Percentiles rank a stretch among this genome's conserved stretches.
These are phyloP conservation scores for Kokia cookei DNA, from an alignment of 441 rosid genomes.

Conservation along the genomic window DNA sequence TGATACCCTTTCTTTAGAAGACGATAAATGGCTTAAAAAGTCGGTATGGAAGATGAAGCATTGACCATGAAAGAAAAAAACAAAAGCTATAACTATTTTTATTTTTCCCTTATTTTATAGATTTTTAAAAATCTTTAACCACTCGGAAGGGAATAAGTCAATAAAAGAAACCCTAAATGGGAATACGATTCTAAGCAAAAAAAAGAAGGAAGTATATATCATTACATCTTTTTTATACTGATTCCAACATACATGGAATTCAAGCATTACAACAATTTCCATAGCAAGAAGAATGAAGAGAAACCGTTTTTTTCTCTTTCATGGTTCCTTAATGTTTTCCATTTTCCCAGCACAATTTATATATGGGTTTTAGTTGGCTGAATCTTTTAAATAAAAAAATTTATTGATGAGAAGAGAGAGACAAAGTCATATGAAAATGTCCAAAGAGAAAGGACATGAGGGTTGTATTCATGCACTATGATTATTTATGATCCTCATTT, in stretches of 20 bases:
- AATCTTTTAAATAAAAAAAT: not conserved
- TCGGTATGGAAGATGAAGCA: not conserved
- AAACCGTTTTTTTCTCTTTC: not conserved
- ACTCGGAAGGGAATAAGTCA: constrained; percentile 3
- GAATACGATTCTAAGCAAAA: not conserved
- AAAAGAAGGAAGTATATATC: not conserved
- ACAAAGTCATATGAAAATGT: constrained; percentile 10
- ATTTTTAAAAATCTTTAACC: not conserved
- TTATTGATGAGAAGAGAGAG: not conserved
- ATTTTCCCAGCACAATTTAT: too few relatives aligned
- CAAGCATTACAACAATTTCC: constrained; percentile 1
- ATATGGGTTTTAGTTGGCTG: not conserved
- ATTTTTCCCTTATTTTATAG: not conserved
- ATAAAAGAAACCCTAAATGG: not conserved
- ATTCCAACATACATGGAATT: not conserved
- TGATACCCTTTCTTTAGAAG: not conserved
- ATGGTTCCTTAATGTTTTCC: too few relatives aligned
- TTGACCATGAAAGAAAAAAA: not conserved
- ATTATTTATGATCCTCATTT: not conserved
- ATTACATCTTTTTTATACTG: not conserved
- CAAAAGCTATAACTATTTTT: not conserved
- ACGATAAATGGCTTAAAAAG: not conserved
- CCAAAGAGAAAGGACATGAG: constrained; percentile 1
- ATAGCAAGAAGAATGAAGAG: constrained; percentile 2
- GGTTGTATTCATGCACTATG: not conserved